A percentile compares a stretch with the other conserved stretches of the same genome.
phyloP scores from a whole-genome alignment of 352 stramenopile genomes.

The Pythium oligandrum region DNA sequence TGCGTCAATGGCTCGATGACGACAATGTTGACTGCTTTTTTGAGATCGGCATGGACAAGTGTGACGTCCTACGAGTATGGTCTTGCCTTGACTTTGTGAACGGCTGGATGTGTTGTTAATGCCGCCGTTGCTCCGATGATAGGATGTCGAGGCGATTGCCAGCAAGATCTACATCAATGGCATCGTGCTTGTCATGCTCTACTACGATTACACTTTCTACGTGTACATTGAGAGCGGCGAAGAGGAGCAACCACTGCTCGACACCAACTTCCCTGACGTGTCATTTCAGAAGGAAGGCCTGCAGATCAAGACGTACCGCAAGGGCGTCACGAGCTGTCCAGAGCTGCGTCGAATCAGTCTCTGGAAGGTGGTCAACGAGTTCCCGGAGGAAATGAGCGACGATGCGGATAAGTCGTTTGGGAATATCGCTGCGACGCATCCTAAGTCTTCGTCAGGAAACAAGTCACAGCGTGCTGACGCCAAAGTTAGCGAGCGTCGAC shows the following conservation, averaged over 20 bases:
- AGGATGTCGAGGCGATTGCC: slow-evolving; percentile 92
- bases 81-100: not conserved
- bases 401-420: slow-evolving; percentile 18
- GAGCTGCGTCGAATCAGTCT: slow-evolving; percentile 70
- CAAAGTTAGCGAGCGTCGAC: slow-evolving; percentile 50
- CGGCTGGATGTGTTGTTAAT: slow-evolving; percentile 2
- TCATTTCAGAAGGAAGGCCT: slow-evolving; percentile 80
- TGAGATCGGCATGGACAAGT: slow-evolving; percentile 82
- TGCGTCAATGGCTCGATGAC: slow-evolving; percentile 87
- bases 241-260: slow-evolving; percentile 89
- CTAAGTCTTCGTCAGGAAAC: slow-evolving; percentile 14
- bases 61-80: slow-evolving; percentile 47
- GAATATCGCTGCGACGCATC: not conserved
- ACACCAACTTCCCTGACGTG: slow-evolving; percentile 94
- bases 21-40: slow-evolving; percentile 91
- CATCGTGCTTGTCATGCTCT: slow-evolving; percentile 91
- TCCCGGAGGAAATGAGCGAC: slow-evolving; percentile 22
- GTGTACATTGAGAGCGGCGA: slow-evolving; percentile 85
- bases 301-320: slow-evolving; percentile 82
- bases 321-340: slow-evolving; percentile 53
- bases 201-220: slow-evolving; percentile 91
- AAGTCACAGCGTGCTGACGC: slow-evolving; percentile 29
- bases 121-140: not conserved
- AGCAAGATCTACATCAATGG: slow-evolving; percentile 92
- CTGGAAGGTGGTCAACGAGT: slow-evolving; percentile 78